Conservation (phyloP, 192 early-diverging fungal species). For the Umbelopsis sp. region DNA sequence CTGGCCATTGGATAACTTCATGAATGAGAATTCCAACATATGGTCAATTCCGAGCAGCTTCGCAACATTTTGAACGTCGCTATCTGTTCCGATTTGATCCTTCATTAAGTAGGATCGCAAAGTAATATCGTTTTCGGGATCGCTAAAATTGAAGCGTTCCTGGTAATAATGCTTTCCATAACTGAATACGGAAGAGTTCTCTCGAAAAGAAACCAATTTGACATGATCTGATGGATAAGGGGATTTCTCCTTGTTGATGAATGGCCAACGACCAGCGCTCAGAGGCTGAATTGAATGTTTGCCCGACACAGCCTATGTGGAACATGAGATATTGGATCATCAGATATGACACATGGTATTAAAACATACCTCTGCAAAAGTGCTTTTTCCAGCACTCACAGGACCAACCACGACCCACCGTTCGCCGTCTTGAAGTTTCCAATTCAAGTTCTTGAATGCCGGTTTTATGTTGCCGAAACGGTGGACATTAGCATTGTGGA, state of each 20-base stretch:
- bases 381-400: conserved; percentile 53
- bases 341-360: background rate
- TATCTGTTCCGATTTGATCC: conserved; percentile 2
- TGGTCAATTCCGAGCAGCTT: conserved; percentile 28
- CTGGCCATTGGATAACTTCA: conserved; percentile 56
- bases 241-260: conserved; percentile 26
- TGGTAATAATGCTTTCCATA: conserved; percentile 49
- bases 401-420: conserved; percentile 37
- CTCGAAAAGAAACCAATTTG: conserved; percentile 35
- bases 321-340: background rate
- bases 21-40: conserved; percentile 41
- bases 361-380: conserved; percentile 42
- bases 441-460: conserved; percentile 38
- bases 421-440: conserved; percentile 29
- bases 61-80: conserved; percentile 25
- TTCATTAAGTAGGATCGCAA: conserved; percentile 25
- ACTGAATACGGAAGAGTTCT: conserved; percentile 31
- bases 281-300: conserved; percentile 32
- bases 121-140: conserved; percentile 40
- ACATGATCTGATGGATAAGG: conserved; percentile 35
- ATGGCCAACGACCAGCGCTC: conserved; percentile 27
- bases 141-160: conserved; percentile 53
- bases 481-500: conserved; percentile 32
- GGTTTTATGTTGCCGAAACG: conserved; percentile 32
- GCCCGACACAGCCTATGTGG: conserved; percentile 34